phyloP scores from a whole-genome alignment of 371 early-diverging fungal genomes.

The Mortierella sp. region DNA sequence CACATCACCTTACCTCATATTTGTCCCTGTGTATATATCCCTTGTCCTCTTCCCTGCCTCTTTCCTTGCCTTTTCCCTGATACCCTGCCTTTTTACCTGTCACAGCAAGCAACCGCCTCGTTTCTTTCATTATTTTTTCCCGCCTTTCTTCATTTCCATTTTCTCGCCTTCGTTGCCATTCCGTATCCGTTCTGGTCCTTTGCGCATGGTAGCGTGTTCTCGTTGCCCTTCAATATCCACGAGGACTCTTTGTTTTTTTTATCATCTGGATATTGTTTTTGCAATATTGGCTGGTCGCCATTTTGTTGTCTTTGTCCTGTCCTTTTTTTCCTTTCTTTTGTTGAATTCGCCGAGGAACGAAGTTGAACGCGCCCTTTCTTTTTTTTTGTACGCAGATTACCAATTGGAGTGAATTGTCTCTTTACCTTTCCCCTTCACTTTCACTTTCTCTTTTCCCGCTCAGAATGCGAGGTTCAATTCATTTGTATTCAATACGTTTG shows the following conservation, averaged over 20 bases:
- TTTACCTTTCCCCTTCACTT: neutral
- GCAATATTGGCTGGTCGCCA: neutral
- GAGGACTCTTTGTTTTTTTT: neutral
- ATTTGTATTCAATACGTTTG: neutral
- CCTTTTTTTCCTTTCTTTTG: neutral
- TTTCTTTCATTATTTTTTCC: neutral
- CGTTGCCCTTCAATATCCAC: neutral
- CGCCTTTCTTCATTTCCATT: neutral
- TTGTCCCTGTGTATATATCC: neutral
- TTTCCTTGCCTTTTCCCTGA: too few relatives aligned
- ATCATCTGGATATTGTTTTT: neutral
- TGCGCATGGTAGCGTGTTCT: neutral
- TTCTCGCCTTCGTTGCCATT: neutral
- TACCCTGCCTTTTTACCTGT: neutral
- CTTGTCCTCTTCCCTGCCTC: neutral
- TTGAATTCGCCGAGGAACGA: conserved; percentile 16
- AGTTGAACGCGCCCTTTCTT: neutral
- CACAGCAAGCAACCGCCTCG: neutral
- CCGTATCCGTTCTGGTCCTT: neutral
- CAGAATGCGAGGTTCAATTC: neutral
- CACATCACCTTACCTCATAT: neutral
- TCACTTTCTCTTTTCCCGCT: neutral
- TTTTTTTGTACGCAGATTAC: neutral
- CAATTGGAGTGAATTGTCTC: neutral
- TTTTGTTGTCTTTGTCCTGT: neutral